A percentile compares a stretch with the other conserved stretches of the same genome.
Conservation (phyloP, 2,329 filamentous ascomycete species). For the Bipolaris victoriae region DNA sequence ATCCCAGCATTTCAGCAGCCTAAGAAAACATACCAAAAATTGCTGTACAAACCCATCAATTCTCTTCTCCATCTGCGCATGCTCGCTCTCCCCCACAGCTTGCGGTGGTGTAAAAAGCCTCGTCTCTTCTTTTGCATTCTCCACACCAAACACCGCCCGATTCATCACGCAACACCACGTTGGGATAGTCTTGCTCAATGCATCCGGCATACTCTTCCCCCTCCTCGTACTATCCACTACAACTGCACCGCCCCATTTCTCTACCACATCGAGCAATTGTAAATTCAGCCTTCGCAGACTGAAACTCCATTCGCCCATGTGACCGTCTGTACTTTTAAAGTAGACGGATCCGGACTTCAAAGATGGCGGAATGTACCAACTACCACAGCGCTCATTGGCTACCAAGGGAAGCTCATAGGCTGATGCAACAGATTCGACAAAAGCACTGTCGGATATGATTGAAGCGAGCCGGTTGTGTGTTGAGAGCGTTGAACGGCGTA, state of each 20-base stretch:
- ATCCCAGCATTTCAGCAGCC: background rate
- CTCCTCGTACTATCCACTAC: slow-evolving; percentile 92
- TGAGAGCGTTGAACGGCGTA: slow-evolving; percentile 78
- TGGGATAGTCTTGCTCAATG: slow-evolving; percentile 89
- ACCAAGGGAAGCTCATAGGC: slow-evolving; percentile 72
- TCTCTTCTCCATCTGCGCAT: slow-evolving; percentile 73
- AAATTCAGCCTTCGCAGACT: slow-evolving; percentile 84
- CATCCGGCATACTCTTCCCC: slow-evolving; percentile 95
- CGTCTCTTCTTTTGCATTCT: slow-evolving; percentile 29
- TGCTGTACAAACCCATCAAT: slow-evolving; percentile 63
- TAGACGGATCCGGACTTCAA: slow-evolving; percentile 78
- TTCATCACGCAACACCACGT: slow-evolving; percentile 94
- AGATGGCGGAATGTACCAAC: slow-evolving; percentile 82
- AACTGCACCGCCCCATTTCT: slow-evolving; percentile 73
- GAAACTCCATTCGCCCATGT: slow-evolving; percentile 89
- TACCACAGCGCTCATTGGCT: slow-evolving; percentile 93
- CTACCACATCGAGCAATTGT: slow-evolving; percentile 74
- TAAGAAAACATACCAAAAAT: slow-evolving; percentile 49
- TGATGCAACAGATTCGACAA: slow-evolving; percentile 68
- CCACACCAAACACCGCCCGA: slow-evolving; percentile 73
- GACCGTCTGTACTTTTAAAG: slow-evolving; percentile 98
- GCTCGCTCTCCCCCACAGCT: slow-evolving; percentile 75
- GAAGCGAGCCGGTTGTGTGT: slow-evolving; percentile 82
- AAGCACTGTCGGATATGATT: slow-evolving; percentile 76
- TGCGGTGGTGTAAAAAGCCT: slow-evolving; percentile 73